These are phyloP conservation scores for Hydrangea macrophylla DNA, from an alignment of 148 eudicot species.

Conservation along the genomic window DNA sequence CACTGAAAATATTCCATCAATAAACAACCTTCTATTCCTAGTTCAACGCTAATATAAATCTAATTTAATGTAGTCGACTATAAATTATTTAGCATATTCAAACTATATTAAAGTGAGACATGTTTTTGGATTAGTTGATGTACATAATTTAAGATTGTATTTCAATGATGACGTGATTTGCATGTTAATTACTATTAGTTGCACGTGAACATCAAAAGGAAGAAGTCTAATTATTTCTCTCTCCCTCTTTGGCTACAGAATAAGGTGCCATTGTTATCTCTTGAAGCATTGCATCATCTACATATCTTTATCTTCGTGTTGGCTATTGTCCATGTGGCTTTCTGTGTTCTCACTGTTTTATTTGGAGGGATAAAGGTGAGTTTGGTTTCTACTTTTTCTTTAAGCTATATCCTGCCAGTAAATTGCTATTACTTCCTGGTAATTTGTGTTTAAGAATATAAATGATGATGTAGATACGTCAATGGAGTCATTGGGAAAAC, in stretches of 20 bases:
- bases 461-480: constrained; percentile 54
- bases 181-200: neutral
- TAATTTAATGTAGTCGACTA: no score
- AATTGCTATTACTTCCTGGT: neutral
- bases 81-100: no score
- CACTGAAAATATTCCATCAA: no score
- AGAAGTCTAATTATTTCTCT: neutral
- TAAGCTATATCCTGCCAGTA: neutral
- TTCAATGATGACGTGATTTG: no score
- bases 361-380: constrained; percentile 72
- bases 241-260: constrained; percentile 38
- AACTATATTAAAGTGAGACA: no score
- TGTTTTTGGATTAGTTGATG: no score
- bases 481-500: constrained; percentile 90
- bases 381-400: neutral
- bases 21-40: no score
- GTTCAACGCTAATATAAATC: no score
- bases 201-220: neutral
- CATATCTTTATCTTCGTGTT: constrained; percentile 92
- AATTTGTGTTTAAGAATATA: no score
- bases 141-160: no score
- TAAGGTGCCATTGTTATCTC: constrained; percentile 71
- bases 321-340: constrained; percentile 73
- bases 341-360: constrained; percentile 66
- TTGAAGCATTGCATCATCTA: constrained; percentile 81